Conservation (phyloP, 495 filamentous ascomycete genomes). For the Penicillium cataractarum region DNA sequence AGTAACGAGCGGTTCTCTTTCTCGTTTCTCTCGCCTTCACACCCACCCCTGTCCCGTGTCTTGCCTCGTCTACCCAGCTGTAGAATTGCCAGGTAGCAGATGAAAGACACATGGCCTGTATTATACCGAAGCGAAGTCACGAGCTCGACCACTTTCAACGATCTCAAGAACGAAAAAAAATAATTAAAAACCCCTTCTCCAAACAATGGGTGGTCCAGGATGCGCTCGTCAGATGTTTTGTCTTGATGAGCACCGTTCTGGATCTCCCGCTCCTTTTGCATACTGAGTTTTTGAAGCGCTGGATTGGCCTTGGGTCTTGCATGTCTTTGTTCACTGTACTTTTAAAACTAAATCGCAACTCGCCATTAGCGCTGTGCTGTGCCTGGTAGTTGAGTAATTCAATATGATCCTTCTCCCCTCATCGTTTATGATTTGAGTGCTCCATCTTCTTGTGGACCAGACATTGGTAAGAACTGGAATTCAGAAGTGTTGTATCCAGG, state of each 20-base stretch:
- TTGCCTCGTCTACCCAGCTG: conserved; percentile 6
- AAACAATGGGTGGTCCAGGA: conserved; percentile 5
- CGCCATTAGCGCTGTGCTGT: conserved; percentile 14
- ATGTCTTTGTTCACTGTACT: conserved; percentile 46
- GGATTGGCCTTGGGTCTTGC: conserved; percentile 48
- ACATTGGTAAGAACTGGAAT: too few relatives aligned
- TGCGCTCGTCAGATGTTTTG: neutral
- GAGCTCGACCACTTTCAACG: conserved; percentile 36
- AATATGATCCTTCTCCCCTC: conserved; percentile 46
- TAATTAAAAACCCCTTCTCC: conserved; percentile 26
- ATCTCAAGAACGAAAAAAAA: conserved; percentile 31
- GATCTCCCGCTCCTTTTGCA: conserved; percentile 35
- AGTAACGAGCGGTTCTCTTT: conserved; percentile 13
- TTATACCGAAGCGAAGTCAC: conserved; percentile 44
- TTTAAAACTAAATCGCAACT: conserved; percentile 36
- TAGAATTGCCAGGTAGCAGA: conserved; percentile 19
- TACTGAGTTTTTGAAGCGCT: conserved; percentile 49
- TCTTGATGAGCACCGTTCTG: conserved; percentile 17
- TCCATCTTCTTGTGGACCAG: too few relatives aligned
- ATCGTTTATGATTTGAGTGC: neutral
- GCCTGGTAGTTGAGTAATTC: conserved; percentile 37
- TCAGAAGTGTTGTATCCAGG: too few relatives aligned
- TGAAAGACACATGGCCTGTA: conserved; percentile 33
- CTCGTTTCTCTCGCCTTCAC: conserved; percentile 23
- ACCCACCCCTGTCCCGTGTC: conserved; percentile 10